Evolutionary conservation across 208 protist genomes (phyloP).

Genomic region (Crithidia acanthocephali): DNA sequence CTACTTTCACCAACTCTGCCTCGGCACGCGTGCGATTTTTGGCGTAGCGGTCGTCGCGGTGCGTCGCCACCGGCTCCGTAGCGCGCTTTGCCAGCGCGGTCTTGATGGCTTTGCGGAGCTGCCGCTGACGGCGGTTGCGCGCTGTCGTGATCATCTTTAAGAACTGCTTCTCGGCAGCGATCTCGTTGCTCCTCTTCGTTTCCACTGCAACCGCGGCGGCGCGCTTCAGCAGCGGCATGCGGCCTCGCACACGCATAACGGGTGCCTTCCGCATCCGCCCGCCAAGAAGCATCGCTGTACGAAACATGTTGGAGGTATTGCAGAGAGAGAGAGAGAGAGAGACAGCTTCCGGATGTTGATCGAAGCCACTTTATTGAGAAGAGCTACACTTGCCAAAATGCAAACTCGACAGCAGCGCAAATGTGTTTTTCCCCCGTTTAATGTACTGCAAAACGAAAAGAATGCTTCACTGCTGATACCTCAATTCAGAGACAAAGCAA

Average conservation of each 20-base stretch:
- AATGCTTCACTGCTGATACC: too few species aligned
- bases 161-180: constrained; percentile 12
- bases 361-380: too few species aligned
- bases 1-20: constrained; percentile 23
- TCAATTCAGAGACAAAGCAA: too few species aligned
- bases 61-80: not conserved
- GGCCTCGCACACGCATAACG: not conserved
- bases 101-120: constrained; percentile 15
- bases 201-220: not conserved
- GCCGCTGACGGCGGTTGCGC: constrained; percentile 17
- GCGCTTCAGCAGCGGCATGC: not conserved
- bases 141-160: constrained; percentile 18
- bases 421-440: too few species aligned
- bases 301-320: constrained; percentile 2
- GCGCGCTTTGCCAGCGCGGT: not conserved
- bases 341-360: too few species aligned
- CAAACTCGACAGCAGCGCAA: too few species aligned
- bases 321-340: too few species aligned
- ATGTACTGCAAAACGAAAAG: too few species aligned
- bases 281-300: constrained; percentile 6
- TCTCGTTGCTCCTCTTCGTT: constrained; percentile 16
- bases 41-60: constrained; percentile 18
- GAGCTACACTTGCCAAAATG: too few species aligned
- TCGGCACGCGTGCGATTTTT: constrained; percentile 13
- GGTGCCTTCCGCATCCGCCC: constrained; percentile 10